These are phyloP conservation scores for Orbilia blumenaviensis DNA, from an alignment of 2,329 filamentous ascomycete species.

Conservation along the genomic window DNA sequence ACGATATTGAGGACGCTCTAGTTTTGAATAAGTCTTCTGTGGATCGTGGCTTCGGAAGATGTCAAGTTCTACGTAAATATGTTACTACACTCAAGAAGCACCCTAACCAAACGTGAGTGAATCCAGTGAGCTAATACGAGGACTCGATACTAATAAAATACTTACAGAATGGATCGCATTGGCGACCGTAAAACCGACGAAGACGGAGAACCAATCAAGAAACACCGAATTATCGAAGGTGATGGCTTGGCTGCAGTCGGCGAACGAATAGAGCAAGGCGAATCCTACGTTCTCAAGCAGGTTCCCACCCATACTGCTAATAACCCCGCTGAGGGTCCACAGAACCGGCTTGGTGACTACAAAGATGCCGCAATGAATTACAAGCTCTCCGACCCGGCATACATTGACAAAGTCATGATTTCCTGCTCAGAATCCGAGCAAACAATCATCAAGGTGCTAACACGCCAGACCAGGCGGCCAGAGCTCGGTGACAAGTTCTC, in stretches of 20 bases:
- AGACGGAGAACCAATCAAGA: slow-evolving; percentile 70
- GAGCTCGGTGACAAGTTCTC: slow-evolving; percentile 99
- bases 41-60: slow-evolving; percentile 93
- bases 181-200: slow-evolving; percentile 69
- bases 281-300: slow-evolving; percentile 91
- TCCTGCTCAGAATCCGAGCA: slow-evolving; percentile 87
- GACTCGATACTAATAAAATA: not conserved
- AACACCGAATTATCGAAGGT: slow-evolving; percentile 77
- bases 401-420: slow-evolving; percentile 96
- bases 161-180: slow-evolving; percentile 71
- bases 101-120: slow-evolving; percentile 70
- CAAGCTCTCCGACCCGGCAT: slow-evolving; percentile 81
- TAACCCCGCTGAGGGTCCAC: slow-evolving; percentile 73
- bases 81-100: slow-evolving; percentile 87
- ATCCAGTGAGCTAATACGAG: slow-evolving; percentile 59
- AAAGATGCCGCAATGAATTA: slow-evolving; percentile 77
- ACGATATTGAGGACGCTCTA: slow-evolving; percentile 98
- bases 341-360: slow-evolving; percentile 69
- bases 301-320: slow-evolving; percentile 80
- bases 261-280: slow-evolving; percentile 76
- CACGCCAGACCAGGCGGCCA: slow-evolving; percentile 91
- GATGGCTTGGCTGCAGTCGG: slow-evolving; percentile 92
- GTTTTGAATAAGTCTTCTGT: slow-evolving; percentile 95
- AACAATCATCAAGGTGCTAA: slow-evolving; percentile 90
- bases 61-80: slow-evolving; percentile 97